phyloP scores from a whole-genome alignment of 805 yeast genomes.

The Hanseniaspora clermontiae region DNA sequence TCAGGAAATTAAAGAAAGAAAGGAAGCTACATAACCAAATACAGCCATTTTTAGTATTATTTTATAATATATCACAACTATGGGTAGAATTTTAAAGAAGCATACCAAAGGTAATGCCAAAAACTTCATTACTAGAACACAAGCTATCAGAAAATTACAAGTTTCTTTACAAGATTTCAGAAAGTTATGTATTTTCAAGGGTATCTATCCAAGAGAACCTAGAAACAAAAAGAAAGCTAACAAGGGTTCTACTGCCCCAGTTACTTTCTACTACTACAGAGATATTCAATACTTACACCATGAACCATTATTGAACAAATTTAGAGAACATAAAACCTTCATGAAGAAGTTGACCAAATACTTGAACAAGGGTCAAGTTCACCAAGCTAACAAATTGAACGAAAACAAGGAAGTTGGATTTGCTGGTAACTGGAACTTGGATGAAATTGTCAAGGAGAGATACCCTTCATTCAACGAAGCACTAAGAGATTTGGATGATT shows the following conservation, averaged over 20 bases:
- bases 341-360: slow-evolving; percentile 82
- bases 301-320: slow-evolving; percentile 82
- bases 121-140: slow-evolving; percentile 85
- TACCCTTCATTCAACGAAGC: slow-evolving; percentile 92
- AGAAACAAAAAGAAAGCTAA: slow-evolving; percentile 91
- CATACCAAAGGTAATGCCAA: slow-evolving; percentile 80
- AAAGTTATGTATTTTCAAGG: slow-evolving; percentile 93
- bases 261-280: slow-evolving; percentile 83
- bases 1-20: neutral
- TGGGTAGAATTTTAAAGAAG: slow-evolving; percentile 60
- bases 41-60: neutral
- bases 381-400: slow-evolving; percentile 78
- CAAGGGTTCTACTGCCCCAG: slow-evolving; percentile 94
- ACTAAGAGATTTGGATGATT: slow-evolving; percentile 85
- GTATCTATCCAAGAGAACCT: slow-evolving; percentile 95
- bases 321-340: slow-evolving; percentile 91
- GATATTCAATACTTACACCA: slow-evolving; percentile 91
- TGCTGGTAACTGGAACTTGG: slow-evolving; percentile 53
- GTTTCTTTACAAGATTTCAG: slow-evolving; percentile 92
- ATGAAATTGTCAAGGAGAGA: slow-evolving; percentile 84
- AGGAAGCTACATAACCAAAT: neutral
- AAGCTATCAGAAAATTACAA: slow-evolving; percentile 83
- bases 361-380: slow-evolving; percentile 80
- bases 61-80: slow-evolving; percentile 17
- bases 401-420: slow-evolving; percentile 45